Base-by-base conservation (phyloP, 768 basidiomycete species). In the Clitopilus hobsonii region DNA sequence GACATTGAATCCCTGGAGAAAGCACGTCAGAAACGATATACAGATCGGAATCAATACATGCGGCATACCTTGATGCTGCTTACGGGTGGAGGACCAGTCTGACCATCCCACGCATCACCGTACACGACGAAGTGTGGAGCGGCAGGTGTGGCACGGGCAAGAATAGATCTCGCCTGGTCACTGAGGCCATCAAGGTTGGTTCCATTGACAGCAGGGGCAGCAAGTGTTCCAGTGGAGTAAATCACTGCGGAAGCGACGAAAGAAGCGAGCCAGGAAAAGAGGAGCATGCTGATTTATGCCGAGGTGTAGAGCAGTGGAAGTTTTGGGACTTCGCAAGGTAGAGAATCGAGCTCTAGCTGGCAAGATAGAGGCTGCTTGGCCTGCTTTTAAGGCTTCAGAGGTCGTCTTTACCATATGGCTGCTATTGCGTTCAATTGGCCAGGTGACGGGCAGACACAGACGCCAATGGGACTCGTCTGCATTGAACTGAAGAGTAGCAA, bases 121-220 rank as follows among this genome's bases (percentile, higher is more conserved):
- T 80, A 78, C 14, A 73, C 64, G 6, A 78, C 74, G 58, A 76
- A 86, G 61, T 78, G 75, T 38, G 85, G 84, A 3, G 81, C 72
- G 22, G 74, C 73, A 26, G 72, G 71, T 13, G 72, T 72, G 6
- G 74, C 70, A 16, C 69, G 69, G 52, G 68, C 62, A 49, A 73
- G 45, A 50, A 76, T 65, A 32, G 70, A 67, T 54, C 65, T 63
- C 5, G 67, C 63, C 48, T 69, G 62, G 22, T 69, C 57, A 53
- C 64, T 65, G n/a, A 74, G 65, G 20, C 62, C 63, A 18, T 65
- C 63, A 52, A 66, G 61, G 10, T 36, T 27, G 22, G 62, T 69
- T 26, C 13, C 49, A 48, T 65, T 61, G 16, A 60, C 54, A 5
- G 41, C 22, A 8, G 41, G 41, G 22, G 41, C 41, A 60, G 36